Evolutionary conservation across 768 basidiomycete species (phyloP), one percentile per base, ranked within the genome.

Genomic region (Tricholoma terreum): DNA sequence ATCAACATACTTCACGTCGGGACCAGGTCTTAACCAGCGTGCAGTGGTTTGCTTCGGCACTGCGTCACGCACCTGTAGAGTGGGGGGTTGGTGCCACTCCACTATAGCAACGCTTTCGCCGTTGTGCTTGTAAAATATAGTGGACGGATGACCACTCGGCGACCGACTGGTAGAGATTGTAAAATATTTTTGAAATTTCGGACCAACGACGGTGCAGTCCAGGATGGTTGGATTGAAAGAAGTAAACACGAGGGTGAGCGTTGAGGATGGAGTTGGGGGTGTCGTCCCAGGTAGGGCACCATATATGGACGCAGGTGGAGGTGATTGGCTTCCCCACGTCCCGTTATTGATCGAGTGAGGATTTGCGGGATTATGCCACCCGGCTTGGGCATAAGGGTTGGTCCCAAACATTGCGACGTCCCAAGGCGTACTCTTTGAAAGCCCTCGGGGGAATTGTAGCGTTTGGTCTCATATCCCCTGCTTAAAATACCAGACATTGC

Each of bases 151-250:
- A 3, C 63, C 65, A 1, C 64, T 63, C 19, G 36, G 15, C 6
- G 49, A 52, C 38, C 40, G 33, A 45, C 17, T 53, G 24, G 69
- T 69, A n/a, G 69, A 54, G 43, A 77, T 72, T 14, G 76, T 77
- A 63, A 80, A 80, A 12, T 69, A 72, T 30, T 73, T 69, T 58
- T 72, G 70, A 19, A 70, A 67, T 36, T 73, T 71, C 0, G 81
- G 74, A 0, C 81, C 81, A 42, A 76, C 55, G 36, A 83, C 73
- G 14, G 61, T 69, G 58, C 75, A 80, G 63, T 80, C 73, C 19
- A 79, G 65, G 14, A 82, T 67, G 22, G 75, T 75, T 4, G 73
- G 71, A 52, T 70, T 76, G 58, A 76, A 67, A 24, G 75, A 66
- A n/a, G 71, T 70, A 68, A 80, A 78, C 10, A 66, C 65, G 63